Evolutionary conservation across 805 yeast species (phyloP), one percentile per base, ranked within the genome.

Genomic region (Candida adriatica): DNA sequence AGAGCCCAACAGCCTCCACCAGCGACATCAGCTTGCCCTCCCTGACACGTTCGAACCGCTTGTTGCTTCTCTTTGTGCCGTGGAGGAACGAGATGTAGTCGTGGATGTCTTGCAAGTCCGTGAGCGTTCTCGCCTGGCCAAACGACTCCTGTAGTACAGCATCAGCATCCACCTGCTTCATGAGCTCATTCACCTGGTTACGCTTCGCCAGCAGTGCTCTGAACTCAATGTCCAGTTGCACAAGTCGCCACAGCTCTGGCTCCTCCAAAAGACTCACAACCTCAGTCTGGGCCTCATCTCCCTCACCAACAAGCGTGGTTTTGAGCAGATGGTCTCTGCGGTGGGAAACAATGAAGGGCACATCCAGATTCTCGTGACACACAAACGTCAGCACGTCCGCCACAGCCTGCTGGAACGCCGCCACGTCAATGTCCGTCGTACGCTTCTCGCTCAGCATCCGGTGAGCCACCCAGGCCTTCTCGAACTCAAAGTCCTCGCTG

Each of bases 341-440:
- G 53, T 87, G 95, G 16, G 87, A 82, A 83, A 95, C 87, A 39
- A 92, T 87, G 48, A 87, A 84, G 8, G 98, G 97, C 5, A 90
- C 95, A 54, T 92, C 98, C 42, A 81, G 68, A 37, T 78, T 69
- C 29, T 88, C 94, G 46, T 74, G 75, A 10, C 87, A 68, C 18
- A 92, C 62, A 43, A 76, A 87, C 50, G 67, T 83, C 48, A 72
- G 79, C 27, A 69, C 84, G 57, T 71, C 76, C 9, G 75, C 73
- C 6, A 92, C 83, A 1, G 95, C 79, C 23, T 65, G 70, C 34
- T 66, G 65, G 57, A 86, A 82, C 13, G 80, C 80, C 11, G 58
- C 59, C 16, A 62, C 48, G 43, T 62, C 63, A 26, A 53, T 54
- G 11, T 50, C 55, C 13, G 8, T 14, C 22, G 66, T 59, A 10